Percentiles rank a stretch among this genome's conserved stretches.
These are phyloP conservation scores for Podospora anserina DNA, from an alignment of 495 filamentous ascomycete species.

Conservation along the genomic window DNA sequence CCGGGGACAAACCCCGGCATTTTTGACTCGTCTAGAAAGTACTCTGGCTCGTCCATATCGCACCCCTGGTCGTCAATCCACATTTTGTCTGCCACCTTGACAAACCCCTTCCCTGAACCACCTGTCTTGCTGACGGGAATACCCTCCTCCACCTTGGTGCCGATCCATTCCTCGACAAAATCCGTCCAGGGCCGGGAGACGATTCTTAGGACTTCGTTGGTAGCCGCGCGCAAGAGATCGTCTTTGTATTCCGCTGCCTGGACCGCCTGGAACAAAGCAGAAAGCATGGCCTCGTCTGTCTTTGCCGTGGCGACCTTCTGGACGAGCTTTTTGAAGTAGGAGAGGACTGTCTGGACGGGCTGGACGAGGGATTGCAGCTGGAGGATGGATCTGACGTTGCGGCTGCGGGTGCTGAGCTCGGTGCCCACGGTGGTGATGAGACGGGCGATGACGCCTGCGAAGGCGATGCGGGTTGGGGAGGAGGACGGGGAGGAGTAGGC, in stretches of 20 bases:
- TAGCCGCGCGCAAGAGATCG: slow-evolving; percentile 57
- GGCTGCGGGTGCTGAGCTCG: slow-evolving; percentile 47
- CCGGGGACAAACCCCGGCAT: slow-evolving; percentile 65
- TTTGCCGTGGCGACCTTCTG: slow-evolving; percentile 48
- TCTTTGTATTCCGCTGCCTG: slow-evolving; percentile 62
- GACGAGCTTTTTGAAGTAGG: slow-evolving; percentile 59
- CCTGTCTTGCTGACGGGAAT: slow-evolving; percentile 43
- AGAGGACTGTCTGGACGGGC: slow-evolving; percentile 60
- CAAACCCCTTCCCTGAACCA: slow-evolving; percentile 53
- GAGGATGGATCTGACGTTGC: slow-evolving; percentile 53
- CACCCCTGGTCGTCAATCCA: slow-evolving; percentile 54
- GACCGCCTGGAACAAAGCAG: slow-evolving; percentile 60
- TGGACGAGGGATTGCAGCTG: slow-evolving; percentile 67
- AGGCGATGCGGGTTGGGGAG: slow-evolving; percentile 55
- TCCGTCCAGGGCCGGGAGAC: slow-evolving; percentile 69
- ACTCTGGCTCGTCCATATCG: slow-evolving; percentile 54
- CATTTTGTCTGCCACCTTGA: slow-evolving; percentile 56
- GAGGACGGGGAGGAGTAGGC: slow-evolving; percentile 42
- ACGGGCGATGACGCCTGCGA: slow-evolving; percentile 57
- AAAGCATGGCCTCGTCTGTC: slow-evolving; percentile 68
- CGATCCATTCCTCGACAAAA: slow-evolving; percentile 73
- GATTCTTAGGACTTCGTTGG: slow-evolving; percentile 63
- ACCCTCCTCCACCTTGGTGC: slow-evolving; percentile 57
- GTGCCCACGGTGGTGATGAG: slow-evolving; percentile 55
- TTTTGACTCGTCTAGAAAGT: slow-evolving; percentile 55